Evolutionary conservation across 306 rosid genomes (phyloP).

Genomic region (Pyrus bretschneideri): DNA sequence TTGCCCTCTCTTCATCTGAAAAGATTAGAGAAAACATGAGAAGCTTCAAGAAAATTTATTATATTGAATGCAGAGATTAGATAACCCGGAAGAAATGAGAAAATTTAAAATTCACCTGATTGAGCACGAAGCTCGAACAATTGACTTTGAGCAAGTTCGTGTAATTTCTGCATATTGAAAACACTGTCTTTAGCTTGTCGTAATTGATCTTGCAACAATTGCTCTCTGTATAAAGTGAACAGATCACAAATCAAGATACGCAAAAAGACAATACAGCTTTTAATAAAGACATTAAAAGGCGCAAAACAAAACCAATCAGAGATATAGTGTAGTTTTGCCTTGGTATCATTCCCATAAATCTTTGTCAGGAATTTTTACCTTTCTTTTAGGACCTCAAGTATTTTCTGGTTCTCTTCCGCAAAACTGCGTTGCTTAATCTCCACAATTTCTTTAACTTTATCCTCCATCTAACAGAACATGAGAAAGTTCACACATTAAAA

Average conservation of each 20-base stretch:
- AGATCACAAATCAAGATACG: slow-evolving; percentile 2
- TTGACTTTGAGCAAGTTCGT: slow-evolving; percentile 94
- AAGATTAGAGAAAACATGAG: background rate
- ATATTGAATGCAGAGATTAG: background rate
- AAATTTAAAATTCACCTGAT: slow-evolving; percentile 53
- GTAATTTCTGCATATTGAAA: slow-evolving; percentile 88
- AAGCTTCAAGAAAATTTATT: background rate
- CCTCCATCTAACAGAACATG: slow-evolving; percentile 70
- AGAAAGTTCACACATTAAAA: slow-evolving; percentile 16
- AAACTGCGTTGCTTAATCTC: slow-evolving; percentile 95
- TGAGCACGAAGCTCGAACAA: slow-evolving; percentile 91
- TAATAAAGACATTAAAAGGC: background rate
- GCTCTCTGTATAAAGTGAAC: slow-evolving; percentile 57
- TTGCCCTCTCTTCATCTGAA: background rate
- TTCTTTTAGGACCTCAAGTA: slow-evolving; percentile 80
- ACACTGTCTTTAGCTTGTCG: slow-evolving; percentile 92
- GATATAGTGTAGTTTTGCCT: background rate
- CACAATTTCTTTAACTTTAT: slow-evolving; percentile 89
- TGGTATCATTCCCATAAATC: background rate
- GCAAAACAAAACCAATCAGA: slow-evolving; percentile 1
- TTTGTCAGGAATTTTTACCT: slow-evolving; percentile 34
- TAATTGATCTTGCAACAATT: slow-evolving; percentile 81
- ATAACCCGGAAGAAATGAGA: slow-evolving; percentile 12
- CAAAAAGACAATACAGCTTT: slow-evolving; percentile 10
- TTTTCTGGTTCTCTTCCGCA: slow-evolving; percentile 97